A percentile compares a stretch with the other conserved stretches of the same genome.
These are phyloP conservation scores for Apiospora saccharicola DNA, from an alignment of 2,329 filamentous ascomycete species.

Conservation along the genomic window DNA sequence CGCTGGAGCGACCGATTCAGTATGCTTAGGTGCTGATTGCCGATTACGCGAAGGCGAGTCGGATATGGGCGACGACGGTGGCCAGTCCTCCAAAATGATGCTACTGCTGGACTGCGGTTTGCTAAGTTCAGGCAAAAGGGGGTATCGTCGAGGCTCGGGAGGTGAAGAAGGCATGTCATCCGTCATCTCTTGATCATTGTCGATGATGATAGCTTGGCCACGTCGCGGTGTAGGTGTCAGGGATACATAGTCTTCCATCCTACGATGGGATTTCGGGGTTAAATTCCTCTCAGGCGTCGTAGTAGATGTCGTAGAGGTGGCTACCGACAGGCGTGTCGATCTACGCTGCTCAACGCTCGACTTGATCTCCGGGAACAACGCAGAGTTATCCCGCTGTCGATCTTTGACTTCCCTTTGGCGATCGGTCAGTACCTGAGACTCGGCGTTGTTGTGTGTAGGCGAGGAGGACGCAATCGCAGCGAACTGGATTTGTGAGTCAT, in stretches of 20 bases:
- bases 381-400: conserved; percentile 71
- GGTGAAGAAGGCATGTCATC: conserved; percentile 66
- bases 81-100: conserved; percentile 55
- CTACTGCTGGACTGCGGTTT: conserved; percentile 54
- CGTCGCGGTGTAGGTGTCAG: conserved; percentile 69
- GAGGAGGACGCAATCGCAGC: conserved; percentile 70
- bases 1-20: background rate
- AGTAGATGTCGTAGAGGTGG: conserved; percentile 26
- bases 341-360: conserved; percentile 52
- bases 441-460: conserved; percentile 54
- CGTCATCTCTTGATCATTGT: conserved; percentile 55
- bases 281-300: conserved; percentile 41
- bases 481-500: conserved; percentile 85
- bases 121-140: conserved; percentile 58
- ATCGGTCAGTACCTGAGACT: conserved; percentile 80
- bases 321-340: conserved; percentile 20
- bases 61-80: conserved; percentile 63
- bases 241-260: conserved; percentile 60
- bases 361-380: conserved; percentile 72
- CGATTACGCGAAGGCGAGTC: conserved; percentile 54
- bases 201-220: conserved; percentile 56
- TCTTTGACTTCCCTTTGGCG: conserved; percentile 80
- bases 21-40: background rate
- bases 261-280: conserved; percentile 54
- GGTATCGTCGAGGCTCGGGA: conserved; percentile 60